phyloP scores from a whole-genome alignment of 2,329 filamentous ascomycete genomes.

The Pyricularia sp. region DNA sequence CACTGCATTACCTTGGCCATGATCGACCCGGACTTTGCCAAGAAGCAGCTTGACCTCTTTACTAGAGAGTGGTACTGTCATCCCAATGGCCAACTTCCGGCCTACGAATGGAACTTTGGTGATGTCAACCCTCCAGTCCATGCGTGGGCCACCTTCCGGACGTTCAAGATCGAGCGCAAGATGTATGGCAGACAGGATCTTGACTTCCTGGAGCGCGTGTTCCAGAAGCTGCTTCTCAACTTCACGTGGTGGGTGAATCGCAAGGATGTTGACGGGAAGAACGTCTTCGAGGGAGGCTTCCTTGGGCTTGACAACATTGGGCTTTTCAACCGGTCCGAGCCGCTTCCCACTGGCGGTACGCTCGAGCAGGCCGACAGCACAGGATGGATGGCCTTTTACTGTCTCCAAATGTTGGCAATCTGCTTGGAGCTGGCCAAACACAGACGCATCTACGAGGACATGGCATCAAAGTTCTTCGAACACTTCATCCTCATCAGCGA shows the following conservation, averaged over 20 bases:
- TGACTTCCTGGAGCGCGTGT: constrained; percentile 90
- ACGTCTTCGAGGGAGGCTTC: constrained; percentile 94
- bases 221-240: constrained; percentile 90
- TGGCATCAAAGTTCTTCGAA: constrained; percentile 97
- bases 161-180: constrained; percentile 97
- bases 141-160: constrained; percentile 88
- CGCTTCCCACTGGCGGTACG: constrained; percentile 81
- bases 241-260: constrained; percentile 99
- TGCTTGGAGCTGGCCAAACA: constrained; percentile 90
- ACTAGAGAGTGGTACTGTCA: constrained; percentile 99
- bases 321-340: constrained; percentile 91
- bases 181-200: constrained; percentile 90
- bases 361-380: constrained; percentile 96
- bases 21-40: constrained; percentile 95
- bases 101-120: constrained; percentile 93
- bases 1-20: constrained; percentile 93
- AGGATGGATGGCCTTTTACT: constrained; percentile 99
- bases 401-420: constrained; percentile 92
- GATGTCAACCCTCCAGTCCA: constrained; percentile 96
- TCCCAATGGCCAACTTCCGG: constrained; percentile 86
- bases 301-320: constrained; percentile 94
- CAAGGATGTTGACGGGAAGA: constrained; percentile 88
- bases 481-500: constrained; percentile 97
- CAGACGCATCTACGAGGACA: constrained; percentile 86
- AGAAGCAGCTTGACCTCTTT: constrained; percentile 93